A percentile compares a stretch with the other conserved stretches of the same genome.
Conservation (phyloP, 768 basidiomycete species). For the Boletus reticulatus region DNA sequence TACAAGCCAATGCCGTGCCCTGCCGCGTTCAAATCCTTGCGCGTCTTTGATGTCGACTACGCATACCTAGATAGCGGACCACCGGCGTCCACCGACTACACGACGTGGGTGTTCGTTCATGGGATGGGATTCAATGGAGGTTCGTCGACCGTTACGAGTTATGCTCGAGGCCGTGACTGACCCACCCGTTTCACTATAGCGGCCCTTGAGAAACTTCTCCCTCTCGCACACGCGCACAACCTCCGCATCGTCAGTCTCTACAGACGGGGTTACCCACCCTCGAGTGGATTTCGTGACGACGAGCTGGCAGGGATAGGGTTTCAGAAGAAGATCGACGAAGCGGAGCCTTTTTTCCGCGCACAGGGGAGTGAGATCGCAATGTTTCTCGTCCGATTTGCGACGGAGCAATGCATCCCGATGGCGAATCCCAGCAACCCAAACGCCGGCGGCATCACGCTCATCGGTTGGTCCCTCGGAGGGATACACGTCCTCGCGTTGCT, state of each 20-base stretch:
- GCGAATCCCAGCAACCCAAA: neutral
- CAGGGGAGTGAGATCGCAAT: slow-evolving; percentile 20
- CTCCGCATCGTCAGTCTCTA: slow-evolving; percentile 25
- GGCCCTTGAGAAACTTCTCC: slow-evolving; percentile 18
- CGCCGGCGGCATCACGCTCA: slow-evolving; percentile 14
- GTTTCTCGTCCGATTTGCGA: slow-evolving; percentile 17
- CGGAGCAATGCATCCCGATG: slow-evolving; percentile 12
- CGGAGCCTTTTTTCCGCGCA: slow-evolving; percentile 10
- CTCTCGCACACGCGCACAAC: slow-evolving; percentile 19
- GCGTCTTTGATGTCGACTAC: slow-evolving; percentile 16
- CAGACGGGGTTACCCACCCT: slow-evolving; percentile 27
- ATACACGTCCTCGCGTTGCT: slow-evolving; percentile 9
- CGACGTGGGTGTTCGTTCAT: slow-evolving; percentile 22
- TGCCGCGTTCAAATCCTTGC: slow-evolving; percentile 6
- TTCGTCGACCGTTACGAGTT: neutral
- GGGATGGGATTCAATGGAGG: slow-evolving; percentile 24
- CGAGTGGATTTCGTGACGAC: slow-evolving; percentile 19
- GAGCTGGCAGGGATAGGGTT: slow-evolving; percentile 10
- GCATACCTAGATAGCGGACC: slow-evolving; percentile 22
- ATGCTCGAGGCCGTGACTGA: neutral
- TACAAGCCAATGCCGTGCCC: neutral
- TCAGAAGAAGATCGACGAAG: slow-evolving; percentile 15
- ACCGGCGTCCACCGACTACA: slow-evolving; percentile 15
- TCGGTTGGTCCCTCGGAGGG: slow-evolving; percentile 21
- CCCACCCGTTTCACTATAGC: neutral